A percentile compares a stretch with the other conserved stretches of the same genome.
Evolutionary conservation across 169 alveolate genomes (phyloP).

Genomic region (Ichthyophthirius multifiliis): DNA sequence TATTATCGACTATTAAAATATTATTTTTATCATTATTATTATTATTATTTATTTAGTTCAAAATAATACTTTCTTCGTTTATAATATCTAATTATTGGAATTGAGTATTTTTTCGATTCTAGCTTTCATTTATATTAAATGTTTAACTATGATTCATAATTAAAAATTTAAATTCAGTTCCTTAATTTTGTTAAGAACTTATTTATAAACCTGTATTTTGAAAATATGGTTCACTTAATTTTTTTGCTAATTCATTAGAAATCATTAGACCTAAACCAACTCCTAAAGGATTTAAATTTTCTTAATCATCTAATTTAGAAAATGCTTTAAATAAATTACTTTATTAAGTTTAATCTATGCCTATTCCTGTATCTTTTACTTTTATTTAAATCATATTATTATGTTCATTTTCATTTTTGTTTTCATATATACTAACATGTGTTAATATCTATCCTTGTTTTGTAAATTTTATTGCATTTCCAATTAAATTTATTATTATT

Average conservation of each 20-base stretch:
- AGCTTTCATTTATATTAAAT: neutral
- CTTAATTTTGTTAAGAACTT: slow-evolving; percentile 21
- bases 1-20: too few relatives aligned
- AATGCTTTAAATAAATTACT: slow-evolving; percentile 18
- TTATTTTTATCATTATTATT: neutral
- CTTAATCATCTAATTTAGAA: slow-evolving; percentile 34
- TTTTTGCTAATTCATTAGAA: slow-evolving; percentile 31
- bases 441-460: neutral
- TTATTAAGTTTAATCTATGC: slow-evolving; percentile 14
- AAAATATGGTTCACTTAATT: neutral
- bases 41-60: neutral
- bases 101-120: neutral
- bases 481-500: slow-evolving; percentile 16
- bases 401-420: neutral
- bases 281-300: slow-evolving; percentile 28
- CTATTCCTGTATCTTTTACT: slow-evolving; percentile 33
- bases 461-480: slow-evolving; percentile 32
- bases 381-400: neutral
- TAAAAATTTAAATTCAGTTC: slow-evolving; percentile 33
- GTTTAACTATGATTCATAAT: too few relatives aligned
- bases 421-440: too few relatives aligned
- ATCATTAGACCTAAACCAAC: slow-evolving; percentile 40
- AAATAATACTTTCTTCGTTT: neutral
- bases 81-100: too few relatives aligned
- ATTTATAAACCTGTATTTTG: slow-evolving; percentile 10